Evolutionary conservation across 106 monocot genomes (phyloP), one percentile per base, ranked within the genome.

Genomic region (Posidonia australis): DNA sequence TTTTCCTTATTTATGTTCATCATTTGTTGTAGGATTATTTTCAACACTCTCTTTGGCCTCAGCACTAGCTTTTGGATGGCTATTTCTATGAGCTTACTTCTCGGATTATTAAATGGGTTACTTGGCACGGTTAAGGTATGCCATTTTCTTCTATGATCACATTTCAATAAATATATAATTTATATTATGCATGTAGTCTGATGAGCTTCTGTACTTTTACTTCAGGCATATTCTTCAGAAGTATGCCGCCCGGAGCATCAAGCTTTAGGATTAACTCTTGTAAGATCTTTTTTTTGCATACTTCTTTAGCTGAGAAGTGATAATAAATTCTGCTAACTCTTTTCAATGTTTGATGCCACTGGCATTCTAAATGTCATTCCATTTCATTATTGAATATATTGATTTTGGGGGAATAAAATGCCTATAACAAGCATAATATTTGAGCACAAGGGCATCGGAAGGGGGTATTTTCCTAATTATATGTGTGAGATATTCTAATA

Each of bases 11-110:
- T 5, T 61, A 12, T 24, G 43, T 67, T 18, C 9, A 43, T 74
- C 55, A 16, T 36, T 45, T 67, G 28, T 59, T 63, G 62, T 80
- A 94, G 94, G 65, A 65, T 84, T 17, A 72, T 94, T 58, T 86
- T 89, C 54, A 94, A 94, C 48, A 78, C 84, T 24, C 64, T 90
- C 1, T 94, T 94, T 80, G 94, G 94, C 12, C 71, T 94, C 42
- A 94, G 94, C 65, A 52, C 62, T 19, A 84, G 44, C 66, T 90
- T 86, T 70, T 86, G 86, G 89, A 94, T 90, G 89, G 94, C 89
- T 62, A 84, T 94, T 66, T 54, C 66, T 24, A 90, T 82, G 49
- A 83, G 94, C 72, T 82, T 90, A 49, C 80, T 84, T 64, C 86
- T 94, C 69, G 94, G 94, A 73, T 56, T 71, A 64, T 65, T 89